phyloP scores from a whole-genome alignment of 75 land plant genomes.

The Sequoia sempervirens region DNA sequence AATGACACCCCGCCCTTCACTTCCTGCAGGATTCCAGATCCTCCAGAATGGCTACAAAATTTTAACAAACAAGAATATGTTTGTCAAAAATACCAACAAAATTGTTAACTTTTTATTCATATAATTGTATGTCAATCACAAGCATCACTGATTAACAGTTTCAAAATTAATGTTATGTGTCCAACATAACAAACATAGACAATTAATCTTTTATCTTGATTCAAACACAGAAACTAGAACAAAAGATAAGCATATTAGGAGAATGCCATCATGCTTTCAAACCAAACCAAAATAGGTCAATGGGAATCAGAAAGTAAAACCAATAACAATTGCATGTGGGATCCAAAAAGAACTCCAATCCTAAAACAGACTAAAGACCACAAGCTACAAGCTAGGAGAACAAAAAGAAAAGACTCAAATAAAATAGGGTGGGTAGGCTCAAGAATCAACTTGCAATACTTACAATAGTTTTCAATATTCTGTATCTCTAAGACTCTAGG shows the following conservation, averaged over 20 bases:
- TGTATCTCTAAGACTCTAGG: background rate
- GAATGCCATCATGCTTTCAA: background rate
- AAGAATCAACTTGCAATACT: background rate
- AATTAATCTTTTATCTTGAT: background rate
- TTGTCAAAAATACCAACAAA: background rate
- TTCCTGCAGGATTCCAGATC: conserved; percentile 90
- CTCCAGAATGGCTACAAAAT: conserved; percentile 89
- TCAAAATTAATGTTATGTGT: background rate
- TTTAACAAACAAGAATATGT: background rate
- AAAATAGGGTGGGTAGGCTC: background rate
- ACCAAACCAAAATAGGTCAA: background rate
- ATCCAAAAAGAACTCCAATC: background rate
- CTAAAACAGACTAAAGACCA: background rate
- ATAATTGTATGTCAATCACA: background rate
- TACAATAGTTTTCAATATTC: background rate
- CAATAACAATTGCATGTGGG: background rate
- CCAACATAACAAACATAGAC: background rate
- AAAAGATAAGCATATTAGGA: background rate
- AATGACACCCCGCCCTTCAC: conserved; percentile 92
- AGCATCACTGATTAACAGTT: background rate
- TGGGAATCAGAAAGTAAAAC: background rate
- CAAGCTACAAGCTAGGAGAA: background rate
- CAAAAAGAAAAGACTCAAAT: background rate
- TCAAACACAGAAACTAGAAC: background rate
- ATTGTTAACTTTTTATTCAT: background rate